These are phyloP conservation scores for Spiromastix sp. DNA, from an alignment of 2,329 filamentous ascomycete genomes.

Conservation along the genomic window DNA sequence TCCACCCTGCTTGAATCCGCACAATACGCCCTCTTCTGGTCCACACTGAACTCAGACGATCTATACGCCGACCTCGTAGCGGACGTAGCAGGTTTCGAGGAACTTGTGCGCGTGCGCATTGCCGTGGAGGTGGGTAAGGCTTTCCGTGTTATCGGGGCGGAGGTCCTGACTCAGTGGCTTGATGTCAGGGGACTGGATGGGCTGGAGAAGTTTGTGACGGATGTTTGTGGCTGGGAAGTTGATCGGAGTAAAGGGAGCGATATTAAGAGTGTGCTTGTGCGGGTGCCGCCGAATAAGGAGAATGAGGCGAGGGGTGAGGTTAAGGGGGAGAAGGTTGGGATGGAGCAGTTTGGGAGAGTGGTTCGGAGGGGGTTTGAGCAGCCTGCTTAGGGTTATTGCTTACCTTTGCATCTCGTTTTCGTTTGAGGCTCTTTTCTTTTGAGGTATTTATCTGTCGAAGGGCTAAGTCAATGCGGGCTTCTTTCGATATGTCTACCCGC, in stretches of 20 bases:
- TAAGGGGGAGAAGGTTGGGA: constrained; percentile 80
- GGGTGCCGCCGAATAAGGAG: constrained; percentile 85
- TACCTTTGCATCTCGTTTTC: constrained; percentile 7
- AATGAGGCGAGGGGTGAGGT: constrained; percentile 95
- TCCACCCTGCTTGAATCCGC: constrained; percentile 82
- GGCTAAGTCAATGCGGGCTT: constrained; percentile 4
- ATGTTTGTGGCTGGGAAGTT: constrained; percentile 80
- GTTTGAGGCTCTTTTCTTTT: constrained; percentile 5
- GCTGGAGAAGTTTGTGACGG: constrained; percentile 67
- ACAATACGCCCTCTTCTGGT: constrained; percentile 89
- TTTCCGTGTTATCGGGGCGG: constrained; percentile 60
- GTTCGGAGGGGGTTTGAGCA: constrained; percentile 82
- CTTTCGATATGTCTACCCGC: no score
- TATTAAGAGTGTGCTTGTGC: constrained; percentile 40
- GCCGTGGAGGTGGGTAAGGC: constrained; percentile 75
- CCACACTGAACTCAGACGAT: constrained; percentile 83
- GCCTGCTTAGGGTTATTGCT: constrained; percentile 47
- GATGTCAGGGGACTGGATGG: constrained; percentile 55
- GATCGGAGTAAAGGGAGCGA: constrained; percentile 42
- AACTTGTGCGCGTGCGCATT: constrained; percentile 81
- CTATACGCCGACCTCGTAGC: constrained; percentile 91
- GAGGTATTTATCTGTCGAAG: no score
- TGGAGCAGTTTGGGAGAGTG: constrained; percentile 49
- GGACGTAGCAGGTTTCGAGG: constrained; percentile 91
- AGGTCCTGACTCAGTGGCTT: constrained; percentile 64